A percentile compares a stretch with the other conserved stretches of the same genome.
Evolutionary conservation across 2,329 filamentous ascomycete species (phyloP).

Genomic region (Fusarium agapanthi): DNA sequence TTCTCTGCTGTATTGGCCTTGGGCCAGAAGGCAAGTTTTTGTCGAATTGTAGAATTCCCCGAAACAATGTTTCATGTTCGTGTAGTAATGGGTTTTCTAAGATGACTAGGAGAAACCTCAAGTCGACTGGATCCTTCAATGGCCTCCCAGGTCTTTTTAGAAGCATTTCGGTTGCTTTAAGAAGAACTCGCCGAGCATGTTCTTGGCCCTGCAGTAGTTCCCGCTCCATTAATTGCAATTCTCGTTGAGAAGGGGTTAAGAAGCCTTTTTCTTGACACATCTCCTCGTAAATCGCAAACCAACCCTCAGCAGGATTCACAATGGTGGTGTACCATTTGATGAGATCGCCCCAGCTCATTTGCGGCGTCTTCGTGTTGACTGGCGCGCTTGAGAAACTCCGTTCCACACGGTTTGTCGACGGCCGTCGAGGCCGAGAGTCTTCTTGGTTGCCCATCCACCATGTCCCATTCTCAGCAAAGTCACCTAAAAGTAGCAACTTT

Average conservation of each 20-base stretch:
- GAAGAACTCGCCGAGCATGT: conserved; percentile 73
- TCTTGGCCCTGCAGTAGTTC: conserved; percentile 66
- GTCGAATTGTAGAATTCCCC: conserved; percentile 51
- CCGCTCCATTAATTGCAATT: conserved; percentile 56
- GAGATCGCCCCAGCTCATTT: conserved; percentile 78
- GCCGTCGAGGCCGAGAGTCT: conserved; percentile 37
- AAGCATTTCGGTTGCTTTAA: conserved; percentile 82
- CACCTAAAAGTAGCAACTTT: conserved; percentile 76
- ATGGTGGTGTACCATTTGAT: conserved; percentile 78
- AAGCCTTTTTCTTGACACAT: conserved; percentile 47
- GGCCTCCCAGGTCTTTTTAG: conserved; percentile 81
- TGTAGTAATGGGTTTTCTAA: conserved; percentile 81
- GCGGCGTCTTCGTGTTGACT: conserved; percentile 59
- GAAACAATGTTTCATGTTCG: conserved; percentile 51
- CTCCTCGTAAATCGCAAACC: conserved; percentile 68
- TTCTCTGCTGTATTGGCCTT: conserved; percentile 29
- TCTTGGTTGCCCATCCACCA: conserved; percentile 79
- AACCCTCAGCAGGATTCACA: conserved; percentile 72
- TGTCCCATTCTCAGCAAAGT: conserved; percentile 81
- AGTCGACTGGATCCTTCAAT: conserved; percentile 72
- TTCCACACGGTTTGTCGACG: conserved; percentile 27
- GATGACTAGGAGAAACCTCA: conserved; percentile 81
- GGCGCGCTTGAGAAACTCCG: conserved; percentile 24
- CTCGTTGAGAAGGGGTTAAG: conserved; percentile 48
- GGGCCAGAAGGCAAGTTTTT: background rate